These are phyloP conservation scores for Cladophialophora exuberans DNA, from an alignment of 2,329 filamentous ascomycete genomes.

Conservation along the genomic window DNA sequence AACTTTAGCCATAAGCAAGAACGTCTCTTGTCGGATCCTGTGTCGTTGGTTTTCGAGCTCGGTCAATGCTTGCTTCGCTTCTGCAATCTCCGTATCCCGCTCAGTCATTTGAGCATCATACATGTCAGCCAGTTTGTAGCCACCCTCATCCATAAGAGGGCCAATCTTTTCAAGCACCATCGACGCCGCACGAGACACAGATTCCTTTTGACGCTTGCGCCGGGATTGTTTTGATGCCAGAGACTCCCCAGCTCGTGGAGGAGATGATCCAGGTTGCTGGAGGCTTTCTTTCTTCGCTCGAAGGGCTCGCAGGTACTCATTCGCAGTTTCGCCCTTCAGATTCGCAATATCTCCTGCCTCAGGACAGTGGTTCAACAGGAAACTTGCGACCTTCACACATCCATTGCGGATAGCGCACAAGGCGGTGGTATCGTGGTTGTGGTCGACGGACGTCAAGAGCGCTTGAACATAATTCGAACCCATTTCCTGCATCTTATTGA, in stretches of 20 bases:
- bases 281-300: constrained; percentile 44
- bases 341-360: constrained; percentile 79
- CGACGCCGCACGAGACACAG: constrained; percentile 65
- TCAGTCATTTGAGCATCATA: constrained; percentile 40
- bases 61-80: constrained; percentile 62
- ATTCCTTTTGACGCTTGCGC: constrained; percentile 39
- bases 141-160: constrained; percentile 70
- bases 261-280: constrained; percentile 67
- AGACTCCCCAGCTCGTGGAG: constrained; percentile 47
- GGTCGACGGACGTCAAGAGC: constrained; percentile 80
- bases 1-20: constrained; percentile 42
- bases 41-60: constrained; percentile 49
- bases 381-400: constrained; percentile 74
- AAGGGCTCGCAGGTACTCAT: constrained; percentile 75
- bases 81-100: constrained; percentile 61
- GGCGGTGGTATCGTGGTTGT: constrained; percentile 88
- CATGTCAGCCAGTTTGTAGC: constrained; percentile 65
- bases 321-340: constrained; percentile 77
- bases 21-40: constrained; percentile 46
- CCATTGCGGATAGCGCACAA: constrained; percentile 83
- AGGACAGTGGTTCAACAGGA: constrained; percentile 75
- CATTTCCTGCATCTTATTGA: constrained; percentile 82
- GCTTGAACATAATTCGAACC: constrained; percentile 75
- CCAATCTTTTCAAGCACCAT: constrained; percentile 71
- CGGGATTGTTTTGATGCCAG: constrained; percentile 25